Percentiles rank a stretch among this genome's conserved stretches.
These are phyloP conservation scores for Aspergillus nanangensis DNA, from an alignment of 495 filamentous ascomycete species.

Conservation along the genomic window DNA sequence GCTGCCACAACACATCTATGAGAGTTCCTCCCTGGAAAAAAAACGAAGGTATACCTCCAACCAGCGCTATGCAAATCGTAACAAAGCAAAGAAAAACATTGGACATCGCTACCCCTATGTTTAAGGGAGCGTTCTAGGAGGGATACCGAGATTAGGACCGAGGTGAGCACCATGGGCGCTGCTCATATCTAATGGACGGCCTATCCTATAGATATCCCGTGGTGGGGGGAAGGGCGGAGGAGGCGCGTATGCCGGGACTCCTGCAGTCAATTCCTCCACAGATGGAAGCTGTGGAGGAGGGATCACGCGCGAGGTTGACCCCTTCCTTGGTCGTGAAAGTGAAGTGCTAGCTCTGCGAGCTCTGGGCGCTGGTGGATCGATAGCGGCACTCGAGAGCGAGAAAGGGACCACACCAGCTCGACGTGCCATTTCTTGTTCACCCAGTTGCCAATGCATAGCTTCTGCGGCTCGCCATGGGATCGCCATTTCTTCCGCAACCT, in stretches of 20 bases:
- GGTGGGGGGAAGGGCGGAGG: slow-evolving; percentile 29
- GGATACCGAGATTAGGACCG: slow-evolving; percentile 31
- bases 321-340: slow-evolving; percentile 39
- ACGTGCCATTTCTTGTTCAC: slow-evolving; percentile 86
- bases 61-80: slow-evolving; percentile 46
- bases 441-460: slow-evolving; percentile 97
- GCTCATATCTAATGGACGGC: slow-evolving; percentile 29
- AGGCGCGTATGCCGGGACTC: slow-evolving; percentile 42
- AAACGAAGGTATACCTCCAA: slow-evolving; percentile 39
- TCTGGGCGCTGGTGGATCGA: slow-evolving; percentile 49
- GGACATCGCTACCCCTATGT: slow-evolving; percentile 18
- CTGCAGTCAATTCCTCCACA: slow-evolving; percentile 43
- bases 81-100: slow-evolving; percentile 27
- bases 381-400: slow-evolving; percentile 56
- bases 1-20: no score
- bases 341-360: slow-evolving; percentile 43
- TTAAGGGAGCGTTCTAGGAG: slow-evolving; percentile 39
- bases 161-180: slow-evolving; percentile 26
- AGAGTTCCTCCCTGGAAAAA: slow-evolving; percentile 22
- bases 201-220: slow-evolving; percentile 36
- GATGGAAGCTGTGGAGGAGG: slow-evolving; percentile 40
- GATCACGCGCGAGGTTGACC: slow-evolving; percentile 33
- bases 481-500: slow-evolving; percentile 89
- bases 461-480: slow-evolving; percentile 95
- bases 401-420: slow-evolving; percentile 84